Evolutionary conservation across 1,139 yeast genomes (phyloP).

Genomic region (Saccharomyces hybrid): DNA sequence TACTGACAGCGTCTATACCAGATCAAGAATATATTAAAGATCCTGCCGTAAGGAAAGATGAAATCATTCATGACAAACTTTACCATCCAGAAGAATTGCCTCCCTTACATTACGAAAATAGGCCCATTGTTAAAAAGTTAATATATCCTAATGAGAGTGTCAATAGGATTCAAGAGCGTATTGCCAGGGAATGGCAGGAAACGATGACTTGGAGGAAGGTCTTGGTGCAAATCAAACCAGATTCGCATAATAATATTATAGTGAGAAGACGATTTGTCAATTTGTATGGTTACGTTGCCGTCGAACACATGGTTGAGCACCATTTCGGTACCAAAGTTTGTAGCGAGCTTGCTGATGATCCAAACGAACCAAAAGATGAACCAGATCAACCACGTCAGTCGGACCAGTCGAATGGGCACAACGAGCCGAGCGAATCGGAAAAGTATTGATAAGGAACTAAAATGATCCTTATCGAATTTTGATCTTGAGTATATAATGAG

Average conservation of each 20-base stretch:
- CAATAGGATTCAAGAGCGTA: slow-evolving; percentile 60
- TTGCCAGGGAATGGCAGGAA: slow-evolving; percentile 84
- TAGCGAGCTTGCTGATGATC: slow-evolving; percentile 6
- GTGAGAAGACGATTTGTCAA: slow-evolving; percentile 86
- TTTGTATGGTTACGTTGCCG: slow-evolving; percentile 94
- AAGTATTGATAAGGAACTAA: no score
- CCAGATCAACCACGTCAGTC: not conserved
- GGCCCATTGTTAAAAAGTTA: slow-evolving; percentile 21
- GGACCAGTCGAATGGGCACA: not conserved
- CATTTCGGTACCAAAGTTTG: slow-evolving; percentile 42
- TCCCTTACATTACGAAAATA: slow-evolving; percentile 33
- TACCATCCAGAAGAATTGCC: slow-evolving; percentile 66
- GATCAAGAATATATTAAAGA: slow-evolving; percentile 54
- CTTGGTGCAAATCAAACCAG: slow-evolving; percentile 75
- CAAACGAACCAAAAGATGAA: not conserved
- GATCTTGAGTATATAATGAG: no score
- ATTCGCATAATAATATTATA: slow-evolving; percentile 89
- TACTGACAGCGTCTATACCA: slow-evolving; percentile 80
- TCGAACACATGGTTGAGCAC: slow-evolving; percentile 65
- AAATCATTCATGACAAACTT: slow-evolving; percentile 72
- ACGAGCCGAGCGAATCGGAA: not conserved
- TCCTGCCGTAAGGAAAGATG: slow-evolving; percentile 47
- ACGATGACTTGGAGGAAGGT: slow-evolving; percentile 90
- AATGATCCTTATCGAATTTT: no score
- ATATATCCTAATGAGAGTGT: slow-evolving; percentile 28